A percentile compares a stretch with the other conserved stretches of the same genome.
phyloP scores from a whole-genome alignment of 805 yeast species.

The Candida awuae region DNA sequence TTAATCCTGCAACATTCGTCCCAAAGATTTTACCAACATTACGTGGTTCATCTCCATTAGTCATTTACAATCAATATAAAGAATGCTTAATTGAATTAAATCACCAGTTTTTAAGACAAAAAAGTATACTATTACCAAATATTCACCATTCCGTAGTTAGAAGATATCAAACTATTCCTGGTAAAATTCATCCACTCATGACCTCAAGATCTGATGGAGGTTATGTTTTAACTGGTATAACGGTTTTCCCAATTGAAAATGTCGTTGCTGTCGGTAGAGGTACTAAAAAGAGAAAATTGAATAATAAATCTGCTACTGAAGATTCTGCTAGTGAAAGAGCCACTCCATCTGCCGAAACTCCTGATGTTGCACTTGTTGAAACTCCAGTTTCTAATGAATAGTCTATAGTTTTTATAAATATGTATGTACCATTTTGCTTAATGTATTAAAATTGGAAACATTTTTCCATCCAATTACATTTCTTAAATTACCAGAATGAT shows the following conservation, averaged over 20 bases:
- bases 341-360: background rate
- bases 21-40: constrained; percentile 54
- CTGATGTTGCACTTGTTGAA: background rate
- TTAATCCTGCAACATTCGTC: constrained; percentile 59
- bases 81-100: constrained; percentile 72
- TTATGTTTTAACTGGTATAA: constrained; percentile 65
- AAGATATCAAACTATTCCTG: constrained; percentile 86
- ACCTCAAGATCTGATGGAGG: constrained; percentile 92
- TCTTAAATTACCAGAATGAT: constrained; percentile 44
- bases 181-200: constrained; percentile 92
- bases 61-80: constrained; percentile 72
- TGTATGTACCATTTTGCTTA: constrained; percentile 14
- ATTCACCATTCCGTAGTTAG: constrained; percentile 77
- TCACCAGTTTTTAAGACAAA: constrained; percentile 56
- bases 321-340: constrained; percentile 1
- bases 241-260: constrained; percentile 64
- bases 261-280: constrained; percentile 67
- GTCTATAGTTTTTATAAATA: background rate
- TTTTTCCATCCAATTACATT: constrained; percentile 57
- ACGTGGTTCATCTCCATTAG: constrained; percentile 83
- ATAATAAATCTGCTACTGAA: constrained; percentile 10
- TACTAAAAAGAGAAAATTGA: constrained; percentile 33
- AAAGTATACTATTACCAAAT: constrained; percentile 72
- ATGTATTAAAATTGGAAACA: constrained; percentile 7
- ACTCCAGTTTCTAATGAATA: background rate